Conservation (phyloP, 306 rosid species). For the Cicer cuneatum region DNA sequence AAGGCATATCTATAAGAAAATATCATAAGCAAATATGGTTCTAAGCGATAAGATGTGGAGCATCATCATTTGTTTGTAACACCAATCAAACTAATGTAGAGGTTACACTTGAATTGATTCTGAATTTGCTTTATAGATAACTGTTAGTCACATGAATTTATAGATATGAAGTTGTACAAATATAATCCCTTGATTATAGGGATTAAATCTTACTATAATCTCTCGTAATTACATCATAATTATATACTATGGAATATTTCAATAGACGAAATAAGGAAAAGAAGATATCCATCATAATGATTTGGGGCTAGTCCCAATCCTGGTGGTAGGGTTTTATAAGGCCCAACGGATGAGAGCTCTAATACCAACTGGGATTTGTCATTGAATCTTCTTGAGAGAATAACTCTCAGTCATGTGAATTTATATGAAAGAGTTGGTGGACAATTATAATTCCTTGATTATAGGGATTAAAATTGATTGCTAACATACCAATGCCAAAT, state of each 20-base stretch:
- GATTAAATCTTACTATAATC: not conserved
- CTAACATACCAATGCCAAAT: conserved; percentile 33
- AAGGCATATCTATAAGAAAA: conserved; percentile 34
- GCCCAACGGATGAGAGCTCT: not conserved
- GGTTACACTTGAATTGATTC: not conserved
- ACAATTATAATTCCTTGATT: not conserved
- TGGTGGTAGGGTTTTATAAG: not conserved
- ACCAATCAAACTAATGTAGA: conserved; percentile 30
- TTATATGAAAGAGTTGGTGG: not conserved
- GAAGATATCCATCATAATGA: conserved; percentile 5
- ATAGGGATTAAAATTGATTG: conserved; percentile 29
- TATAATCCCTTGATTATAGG: conserved; percentile 12
- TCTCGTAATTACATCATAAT: not conserved
- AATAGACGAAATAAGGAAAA: not conserved
- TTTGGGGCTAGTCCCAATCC: not conserved
- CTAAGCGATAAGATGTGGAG: conserved; percentile 37
- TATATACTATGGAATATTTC: not conserved
- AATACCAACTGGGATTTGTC: not conserved
- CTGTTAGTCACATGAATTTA: not conserved
- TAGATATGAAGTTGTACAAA: conserved; percentile 2
- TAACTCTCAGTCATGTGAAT: not conserved
- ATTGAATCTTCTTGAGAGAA: not conserved
- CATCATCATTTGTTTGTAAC: conserved; percentile 30
- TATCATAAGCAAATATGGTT: conserved; percentile 29
- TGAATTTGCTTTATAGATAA: not conserved